Percentiles rank a stretch among this genome's conserved stretches.
These are phyloP conservation scores for Arxiozyma bovina DNA, from an alignment of 1,139 yeast species.

Conservation along the genomic window DNA sequence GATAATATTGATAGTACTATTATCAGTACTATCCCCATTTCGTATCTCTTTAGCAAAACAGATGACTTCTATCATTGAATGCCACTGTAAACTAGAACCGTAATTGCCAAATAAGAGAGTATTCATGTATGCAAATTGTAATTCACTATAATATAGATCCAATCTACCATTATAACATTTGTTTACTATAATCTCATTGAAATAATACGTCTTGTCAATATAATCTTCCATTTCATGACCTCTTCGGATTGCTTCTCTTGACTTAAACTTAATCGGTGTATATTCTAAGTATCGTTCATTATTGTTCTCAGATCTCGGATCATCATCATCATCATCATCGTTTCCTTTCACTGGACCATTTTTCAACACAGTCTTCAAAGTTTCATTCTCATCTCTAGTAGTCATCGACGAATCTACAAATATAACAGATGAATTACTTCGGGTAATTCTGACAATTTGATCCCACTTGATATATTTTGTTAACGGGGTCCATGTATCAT, in stretches of 20 bases:
- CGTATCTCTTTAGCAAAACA: slow-evolving; percentile 21
- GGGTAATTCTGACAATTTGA: neutral
- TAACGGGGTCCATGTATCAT: slow-evolving; percentile 17
- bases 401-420: slow-evolving; percentile 34
- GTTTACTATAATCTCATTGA: slow-evolving; percentile 27
- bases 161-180: slow-evolving; percentile 18
- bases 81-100: slow-evolving; percentile 41
- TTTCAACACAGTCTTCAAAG: slow-evolving; percentile 29
- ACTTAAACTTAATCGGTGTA: slow-evolving; percentile 33
- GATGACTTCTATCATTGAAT: slow-evolving; percentile 33
- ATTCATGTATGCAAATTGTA: slow-evolving; percentile 35
- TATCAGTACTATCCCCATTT: slow-evolving; percentile 8
- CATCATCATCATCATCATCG: slow-evolving; percentile 19
- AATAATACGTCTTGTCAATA: slow-evolving; percentile 39
- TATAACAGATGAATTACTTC: neutral
- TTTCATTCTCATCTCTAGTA: slow-evolving; percentile 35
- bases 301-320: neutral
- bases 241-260: slow-evolving; percentile 31
- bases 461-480: slow-evolving; percentile 15
- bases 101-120: slow-evolving; percentile 37
- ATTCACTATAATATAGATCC: slow-evolving; percentile 33
- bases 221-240: slow-evolving; percentile 34
- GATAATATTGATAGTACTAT: slow-evolving; percentile 19
- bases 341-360: slow-evolving; percentile 13
- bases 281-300: slow-evolving; percentile 30